A percentile compares a stretch with the other conserved stretches of the same genome.
phyloP scores from a whole-genome alignment of 306 rosid genomes.

The Acacia melanoxylon region DNA sequence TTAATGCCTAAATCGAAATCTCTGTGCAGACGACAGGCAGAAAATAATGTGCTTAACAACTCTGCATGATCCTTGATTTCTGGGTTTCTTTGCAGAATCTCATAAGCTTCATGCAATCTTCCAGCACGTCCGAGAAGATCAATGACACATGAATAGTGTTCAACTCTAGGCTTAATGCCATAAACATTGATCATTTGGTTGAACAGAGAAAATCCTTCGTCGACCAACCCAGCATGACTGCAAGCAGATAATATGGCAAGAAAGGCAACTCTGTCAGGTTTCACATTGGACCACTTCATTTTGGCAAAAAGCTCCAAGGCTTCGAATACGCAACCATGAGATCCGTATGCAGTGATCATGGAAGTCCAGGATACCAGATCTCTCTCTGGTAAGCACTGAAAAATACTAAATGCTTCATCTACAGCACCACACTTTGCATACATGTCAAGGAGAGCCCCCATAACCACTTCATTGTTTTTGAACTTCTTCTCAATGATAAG shows the following conservation, averaged over 20 bases:
- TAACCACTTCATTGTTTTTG: conserved; percentile 54
- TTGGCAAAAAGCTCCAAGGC: conserved; percentile 66
- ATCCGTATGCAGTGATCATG: conserved; percentile 77
- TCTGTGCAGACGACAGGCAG: conserved; percentile 61
- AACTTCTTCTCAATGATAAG: conserved; percentile 47
- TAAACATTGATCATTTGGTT: conserved; percentile 55
- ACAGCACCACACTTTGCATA: conserved; percentile 86
- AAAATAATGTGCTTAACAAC: conserved; percentile 69
- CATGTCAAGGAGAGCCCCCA: conserved; percentile 90
- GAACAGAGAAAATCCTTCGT: conserved; percentile 63
- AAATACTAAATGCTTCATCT: conserved; percentile 64
- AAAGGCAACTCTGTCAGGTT: conserved; percentile 67
- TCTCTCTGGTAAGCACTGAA: conserved; percentile 61
- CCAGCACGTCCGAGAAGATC: conserved; percentile 90
- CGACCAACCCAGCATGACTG: conserved; percentile 76
- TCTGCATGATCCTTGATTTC: conserved; percentile 55
- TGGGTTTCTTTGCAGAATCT: conserved; percentile 56
- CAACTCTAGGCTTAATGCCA: conserved; percentile 59
- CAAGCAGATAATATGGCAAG: conserved; percentile 79
- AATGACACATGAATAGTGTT: conserved; percentile 79
- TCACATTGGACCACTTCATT: conserved; percentile 54
- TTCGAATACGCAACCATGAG: conserved; percentile 69
- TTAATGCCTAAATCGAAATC: conserved; percentile 58
- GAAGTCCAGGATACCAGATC: conserved; percentile 86
- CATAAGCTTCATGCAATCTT: conserved; percentile 70